Conservation (phyloP, 2,329 filamentous ascomycete genomes). For the Elsinoe batatas region DNA sequence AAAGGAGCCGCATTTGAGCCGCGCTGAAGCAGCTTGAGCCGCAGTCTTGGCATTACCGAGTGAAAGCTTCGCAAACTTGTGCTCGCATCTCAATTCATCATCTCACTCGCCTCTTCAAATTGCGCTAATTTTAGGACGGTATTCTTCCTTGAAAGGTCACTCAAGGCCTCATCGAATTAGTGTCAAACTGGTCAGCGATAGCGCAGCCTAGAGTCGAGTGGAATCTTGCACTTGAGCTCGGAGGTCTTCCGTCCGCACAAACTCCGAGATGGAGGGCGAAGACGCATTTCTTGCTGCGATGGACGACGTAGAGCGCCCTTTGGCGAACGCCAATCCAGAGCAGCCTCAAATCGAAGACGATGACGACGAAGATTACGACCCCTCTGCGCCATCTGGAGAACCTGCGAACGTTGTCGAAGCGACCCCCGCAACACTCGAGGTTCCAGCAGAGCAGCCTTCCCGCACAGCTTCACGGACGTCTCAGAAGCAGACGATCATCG, state of each 20-base stretch:
- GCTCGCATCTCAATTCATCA: too few species aligned
- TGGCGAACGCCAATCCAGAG: constrained; percentile 29
- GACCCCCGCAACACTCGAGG: constrained; percentile 13
- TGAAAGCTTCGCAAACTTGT: too few species aligned
- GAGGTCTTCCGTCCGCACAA: background rate
- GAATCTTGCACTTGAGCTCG: background rate
- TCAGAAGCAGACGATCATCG: constrained; percentile 44
- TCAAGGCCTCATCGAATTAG: too few species aligned
- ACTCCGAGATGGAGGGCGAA: constrained; percentile 37
- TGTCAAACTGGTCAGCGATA: too few species aligned
- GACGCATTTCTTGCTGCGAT: constrained; percentile 44
- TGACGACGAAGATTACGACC: constrained; percentile 33
- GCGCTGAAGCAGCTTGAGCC: too few species aligned
- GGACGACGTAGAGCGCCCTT: constrained; percentile 30
- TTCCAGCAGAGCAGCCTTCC: constrained; percentile 39
- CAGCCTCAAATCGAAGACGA: constrained; percentile 37
- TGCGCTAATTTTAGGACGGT: too few species aligned
- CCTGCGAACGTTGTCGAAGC: background rate
- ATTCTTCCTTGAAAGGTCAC: too few species aligned
- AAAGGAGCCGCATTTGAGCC: too few species aligned
- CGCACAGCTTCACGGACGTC: constrained; percentile 31
- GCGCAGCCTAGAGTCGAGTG: too few species aligned
- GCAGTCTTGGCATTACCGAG: too few species aligned
- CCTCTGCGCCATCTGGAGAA: background rate
- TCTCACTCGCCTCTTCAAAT: too few species aligned